These are phyloP conservation scores for Termitomyces bulborhizus DNA, from an alignment of 768 basidiomycete species.

Conservation along the genomic window DNA sequence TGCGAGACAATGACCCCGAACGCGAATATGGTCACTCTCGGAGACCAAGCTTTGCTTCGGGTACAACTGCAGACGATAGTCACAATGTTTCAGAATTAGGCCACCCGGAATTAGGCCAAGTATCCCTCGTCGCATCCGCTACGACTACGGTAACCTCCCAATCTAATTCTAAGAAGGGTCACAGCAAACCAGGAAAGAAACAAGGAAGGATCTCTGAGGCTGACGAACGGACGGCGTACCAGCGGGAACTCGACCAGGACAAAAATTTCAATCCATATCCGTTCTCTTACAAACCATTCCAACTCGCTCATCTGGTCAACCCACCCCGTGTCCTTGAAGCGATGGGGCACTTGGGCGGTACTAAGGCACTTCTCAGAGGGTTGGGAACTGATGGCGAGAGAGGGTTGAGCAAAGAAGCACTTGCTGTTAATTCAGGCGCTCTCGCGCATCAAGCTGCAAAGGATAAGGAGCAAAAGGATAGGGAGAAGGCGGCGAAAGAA, in stretches of 20 bases:
- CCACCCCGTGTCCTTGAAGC: slow-evolving; percentile 67
- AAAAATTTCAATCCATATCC: slow-evolving; percentile 53
- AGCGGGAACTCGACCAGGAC: slow-evolving; percentile 32
- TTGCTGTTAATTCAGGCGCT: slow-evolving; percentile 9
- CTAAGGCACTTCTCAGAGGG: slow-evolving; percentile 55
- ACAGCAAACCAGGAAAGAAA: slow-evolving; percentile 22
- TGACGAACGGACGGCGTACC: slow-evolving; percentile 24
- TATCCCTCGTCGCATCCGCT: slow-evolving; percentile 24
- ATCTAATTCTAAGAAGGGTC: slow-evolving; percentile 17
- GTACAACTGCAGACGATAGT: slow-evolving; percentile 43
- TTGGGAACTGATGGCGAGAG: slow-evolving; percentile 59
- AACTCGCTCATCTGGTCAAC: slow-evolving; percentile 83
- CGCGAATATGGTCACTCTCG: slow-evolving; percentile 34
- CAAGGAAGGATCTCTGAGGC: slow-evolving; percentile 17
- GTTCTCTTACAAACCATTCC: slow-evolving; percentile 66
- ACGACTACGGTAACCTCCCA: slow-evolving; percentile 25
- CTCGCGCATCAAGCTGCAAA: slow-evolving; percentile 9
- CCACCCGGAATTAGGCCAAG: slow-evolving; percentile 24
- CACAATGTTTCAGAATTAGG: slow-evolving; percentile 8
- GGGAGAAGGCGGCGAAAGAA: slow-evolving; percentile 12
- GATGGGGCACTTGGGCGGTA: slow-evolving; percentile 69
- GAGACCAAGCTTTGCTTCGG: slow-evolving; percentile 48
- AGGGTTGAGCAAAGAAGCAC: slow-evolving; percentile 33
- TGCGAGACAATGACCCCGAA: slow-evolving; percentile 69
- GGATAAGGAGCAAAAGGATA: slow-evolving; percentile 9